Conservation (phyloP, 148 eudicot species). For the Hydrangea macrophylla region DNA sequence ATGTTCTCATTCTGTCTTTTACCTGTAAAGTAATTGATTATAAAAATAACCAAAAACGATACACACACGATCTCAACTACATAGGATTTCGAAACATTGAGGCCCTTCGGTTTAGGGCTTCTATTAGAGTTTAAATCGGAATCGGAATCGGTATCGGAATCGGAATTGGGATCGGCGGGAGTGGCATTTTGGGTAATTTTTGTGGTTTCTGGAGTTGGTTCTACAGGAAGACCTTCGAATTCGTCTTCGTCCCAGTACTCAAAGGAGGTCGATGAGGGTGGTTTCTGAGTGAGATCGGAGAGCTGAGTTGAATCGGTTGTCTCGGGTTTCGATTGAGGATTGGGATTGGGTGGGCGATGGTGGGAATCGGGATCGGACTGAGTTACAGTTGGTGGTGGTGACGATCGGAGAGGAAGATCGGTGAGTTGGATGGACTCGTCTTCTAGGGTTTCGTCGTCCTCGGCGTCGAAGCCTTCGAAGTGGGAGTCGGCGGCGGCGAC, state of each 20-base stretch:
- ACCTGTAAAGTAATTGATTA: constrained; percentile 72
- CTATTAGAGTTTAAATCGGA: constrained; percentile 10
- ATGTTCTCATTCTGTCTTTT: constrained; percentile 79
- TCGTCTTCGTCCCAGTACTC: constrained; percentile 98
- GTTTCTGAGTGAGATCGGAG: constrained; percentile 25
- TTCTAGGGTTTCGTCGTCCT: constrained; percentile 47
- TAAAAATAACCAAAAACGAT: constrained; percentile 52
- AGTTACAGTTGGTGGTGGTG: constrained; percentile 42
- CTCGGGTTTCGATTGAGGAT: neutral
- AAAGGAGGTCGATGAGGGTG: constrained; percentile 38
- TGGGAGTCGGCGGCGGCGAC: constrained; percentile 31
- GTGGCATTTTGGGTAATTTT: constrained; percentile 21
- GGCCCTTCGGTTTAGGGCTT: neutral
- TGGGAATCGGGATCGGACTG: constrained; percentile 37
- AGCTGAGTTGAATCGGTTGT: constrained; percentile 14
- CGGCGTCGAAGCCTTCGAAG: constrained; percentile 49
- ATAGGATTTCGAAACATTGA: constrained; percentile 17
- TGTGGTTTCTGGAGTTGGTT: constrained; percentile 18
- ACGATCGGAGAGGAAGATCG: constrained; percentile 35
- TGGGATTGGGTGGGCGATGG: constrained; percentile 30
- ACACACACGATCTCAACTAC: constrained; percentile 57
- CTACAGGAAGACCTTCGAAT: constrained; percentile 81
- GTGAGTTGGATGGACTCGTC: constrained; percentile 32
- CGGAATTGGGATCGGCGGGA: constrained; percentile 18
- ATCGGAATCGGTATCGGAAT: constrained; percentile 15